Evolutionary conservation across 1,284 basidiomycete genomes (phyloP), one percentile per base, ranked within the genome.

Genomic region (Puccinia polysora): DNA sequence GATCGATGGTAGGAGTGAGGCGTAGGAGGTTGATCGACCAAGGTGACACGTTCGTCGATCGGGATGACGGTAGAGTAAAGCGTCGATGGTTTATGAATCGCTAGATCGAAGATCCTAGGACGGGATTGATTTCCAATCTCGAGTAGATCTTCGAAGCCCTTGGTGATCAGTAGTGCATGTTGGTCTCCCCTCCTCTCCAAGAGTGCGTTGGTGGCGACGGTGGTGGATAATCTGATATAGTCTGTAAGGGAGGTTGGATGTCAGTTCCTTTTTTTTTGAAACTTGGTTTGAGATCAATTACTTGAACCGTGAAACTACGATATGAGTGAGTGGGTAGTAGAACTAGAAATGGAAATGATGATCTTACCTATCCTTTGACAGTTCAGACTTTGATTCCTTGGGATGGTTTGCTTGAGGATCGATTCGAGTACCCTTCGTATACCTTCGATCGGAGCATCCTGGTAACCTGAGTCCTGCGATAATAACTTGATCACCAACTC

Each of bases 161-260:
- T 87, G 0, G 94, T 97, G 78, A 94, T 96, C 20, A 97, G 81
- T 25, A 98, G 83, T 0, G 92, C 95, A 74, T 96, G 91, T 75
- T 87, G 87, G 77, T 91, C 87, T 0, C 95, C 95, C 79, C 93
- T 94, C 45, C 95, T 87, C 79, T 97, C 95, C 4, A 98, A 84
- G 0, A 98, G 84, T 0, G 95, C 94, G 77, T 97, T 98, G 18
- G 95, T 98, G 0, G 91, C 95, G 1, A 97, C 92, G 0, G 95
- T 98, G 0, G 95, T 97, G 0, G 90, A 92, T 2, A 97, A 83
- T 18, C 93, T 86, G 74, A 96, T 92, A 78, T 91, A 93, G 76
- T 95, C 92, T 92, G 73, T 2, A 76, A 74, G 38, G 77, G 77
- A 36, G 30, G 15, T 8, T 18, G 38, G 28, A 56, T 32, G 38